Evolutionary conservation across 2,329 filamentous ascomycete species (phyloP).

Genomic region (Aspergillus tamarii): DNA sequence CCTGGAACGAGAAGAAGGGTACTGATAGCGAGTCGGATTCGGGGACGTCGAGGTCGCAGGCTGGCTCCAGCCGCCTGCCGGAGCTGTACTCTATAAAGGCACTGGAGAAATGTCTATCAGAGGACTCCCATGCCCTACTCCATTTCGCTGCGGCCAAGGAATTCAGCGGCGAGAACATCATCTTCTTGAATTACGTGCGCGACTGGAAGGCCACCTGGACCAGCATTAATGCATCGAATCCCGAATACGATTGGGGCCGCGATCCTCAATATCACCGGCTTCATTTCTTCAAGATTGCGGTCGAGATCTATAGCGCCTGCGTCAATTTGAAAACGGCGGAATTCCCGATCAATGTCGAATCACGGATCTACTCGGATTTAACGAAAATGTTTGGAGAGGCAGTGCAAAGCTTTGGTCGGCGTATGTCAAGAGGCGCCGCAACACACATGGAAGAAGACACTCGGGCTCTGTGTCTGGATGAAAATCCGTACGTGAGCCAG

Average conservation of each 20-base stretch:
- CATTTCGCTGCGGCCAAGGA: not conserved
- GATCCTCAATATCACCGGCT: not conserved
- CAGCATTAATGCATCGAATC: not conserved
- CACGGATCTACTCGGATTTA: not conserved
- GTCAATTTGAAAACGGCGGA: not conserved
- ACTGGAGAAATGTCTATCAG: not conserved
- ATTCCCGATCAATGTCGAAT: constrained; percentile 1
- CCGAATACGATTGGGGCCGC: not conserved
- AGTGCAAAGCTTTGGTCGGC: not conserved
- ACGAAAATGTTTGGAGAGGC: not conserved
- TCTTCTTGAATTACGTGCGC: not conserved
- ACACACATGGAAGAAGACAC: not conserved
- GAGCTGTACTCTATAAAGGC: not conserved
- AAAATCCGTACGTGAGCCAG: not conserved
- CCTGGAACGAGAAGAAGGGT: not conserved
- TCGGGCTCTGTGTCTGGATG: not conserved
- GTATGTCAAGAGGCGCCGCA: not conserved
- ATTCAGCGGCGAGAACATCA: not conserved
- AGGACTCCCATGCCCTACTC: not conserved
- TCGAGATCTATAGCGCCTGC: not conserved
- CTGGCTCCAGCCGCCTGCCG: not conserved
- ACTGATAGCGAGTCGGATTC: not conserved
- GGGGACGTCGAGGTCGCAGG: not conserved
- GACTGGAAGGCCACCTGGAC: not conserved
- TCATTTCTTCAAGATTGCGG: not conserved